phyloP scores from a whole-genome alignment of 2,329 filamentous ascomycete species.

The Colletotrichum salicis region DNA sequence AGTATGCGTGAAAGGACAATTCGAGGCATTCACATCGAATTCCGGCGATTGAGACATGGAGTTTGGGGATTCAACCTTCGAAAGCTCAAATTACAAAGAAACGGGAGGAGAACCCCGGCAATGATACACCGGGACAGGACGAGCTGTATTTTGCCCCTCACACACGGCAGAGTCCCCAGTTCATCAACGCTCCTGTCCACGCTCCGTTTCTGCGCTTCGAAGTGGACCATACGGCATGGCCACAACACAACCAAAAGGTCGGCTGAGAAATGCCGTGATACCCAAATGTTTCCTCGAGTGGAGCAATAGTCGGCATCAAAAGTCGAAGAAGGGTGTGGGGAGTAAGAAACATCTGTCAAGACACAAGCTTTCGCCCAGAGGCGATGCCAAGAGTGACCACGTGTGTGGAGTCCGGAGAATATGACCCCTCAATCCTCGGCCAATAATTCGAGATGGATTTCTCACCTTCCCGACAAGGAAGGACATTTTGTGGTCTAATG shows the following conservation, averaged over 20 bases:
- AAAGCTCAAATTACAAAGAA: background rate
- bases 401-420: conserved; percentile 17
- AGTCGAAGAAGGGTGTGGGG: background rate
- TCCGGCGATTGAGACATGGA: background rate
- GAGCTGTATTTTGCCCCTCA: background rate
- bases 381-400: conserved; percentile 22
- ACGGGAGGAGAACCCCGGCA: background rate
- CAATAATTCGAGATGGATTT: background rate
- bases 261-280: background rate
- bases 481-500: background rate
- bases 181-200: background rate
- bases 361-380: conserved; percentile 28
- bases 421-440: background rate
- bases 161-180: background rate
- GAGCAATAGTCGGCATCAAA: background rate
- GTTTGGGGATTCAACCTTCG: too few species aligned
- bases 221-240: background rate
- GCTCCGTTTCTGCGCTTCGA: background rate
- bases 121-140: background rate
- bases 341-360: background rate
- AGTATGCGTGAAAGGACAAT: background rate
- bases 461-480: conserved; percentile 8
- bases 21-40: background rate
- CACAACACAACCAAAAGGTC: background rate
- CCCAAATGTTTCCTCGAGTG: background rate